phyloP scores from a whole-genome alignment of 78 protist genomes.

The Dictyostelium capitatum region DNA sequence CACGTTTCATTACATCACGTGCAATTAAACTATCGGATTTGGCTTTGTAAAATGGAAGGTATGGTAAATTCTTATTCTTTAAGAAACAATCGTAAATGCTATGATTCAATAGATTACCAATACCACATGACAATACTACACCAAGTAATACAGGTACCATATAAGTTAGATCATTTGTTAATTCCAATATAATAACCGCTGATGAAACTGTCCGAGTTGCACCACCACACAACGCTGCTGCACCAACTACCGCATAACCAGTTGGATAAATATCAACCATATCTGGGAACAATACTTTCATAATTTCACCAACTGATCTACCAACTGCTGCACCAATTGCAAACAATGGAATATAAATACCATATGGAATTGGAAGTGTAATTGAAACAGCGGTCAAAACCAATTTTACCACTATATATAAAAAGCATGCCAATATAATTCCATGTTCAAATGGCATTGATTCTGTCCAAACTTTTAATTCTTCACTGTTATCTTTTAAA shows the following conservation, averaged over 20 bases:
- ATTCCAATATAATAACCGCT: conserved; percentile 87
- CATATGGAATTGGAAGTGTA: conserved; percentile 86
- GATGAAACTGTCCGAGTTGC: conserved; percentile 86
- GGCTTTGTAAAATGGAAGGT: conserved; percentile 38
- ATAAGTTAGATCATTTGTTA: conserved; percentile 85
- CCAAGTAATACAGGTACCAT: conserved; percentile 89
- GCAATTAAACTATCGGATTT: conserved; percentile 42
- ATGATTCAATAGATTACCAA: conserved; percentile 75
- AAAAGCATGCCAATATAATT: conserved; percentile 61
- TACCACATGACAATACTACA: conserved; percentile 75
- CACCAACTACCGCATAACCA: conserved; percentile 92
- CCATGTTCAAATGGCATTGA: conserved; percentile 47
- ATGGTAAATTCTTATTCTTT: conserved; percentile 54
- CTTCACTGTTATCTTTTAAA: conserved; percentile 34
- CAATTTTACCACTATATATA: conserved; percentile 53
- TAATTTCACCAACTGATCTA: conserved; percentile 82
- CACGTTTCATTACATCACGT: conserved; percentile 53
- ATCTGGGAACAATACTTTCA: conserved; percentile 63
- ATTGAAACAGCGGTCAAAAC: conserved; percentile 73
- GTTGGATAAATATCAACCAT: conserved; percentile 77
- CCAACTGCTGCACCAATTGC: conserved; percentile 88
- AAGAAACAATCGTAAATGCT: conserved; percentile 63
- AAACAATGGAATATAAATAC: conserved; percentile 88
- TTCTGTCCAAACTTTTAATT: conserved; percentile 59
- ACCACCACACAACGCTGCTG: conserved; percentile 91